Evolutionary conservation across 805 yeast genomes (phyloP), one percentile per base, ranked within the genome.

Genomic region (Wickerhamomyces ciferrii): DNA sequence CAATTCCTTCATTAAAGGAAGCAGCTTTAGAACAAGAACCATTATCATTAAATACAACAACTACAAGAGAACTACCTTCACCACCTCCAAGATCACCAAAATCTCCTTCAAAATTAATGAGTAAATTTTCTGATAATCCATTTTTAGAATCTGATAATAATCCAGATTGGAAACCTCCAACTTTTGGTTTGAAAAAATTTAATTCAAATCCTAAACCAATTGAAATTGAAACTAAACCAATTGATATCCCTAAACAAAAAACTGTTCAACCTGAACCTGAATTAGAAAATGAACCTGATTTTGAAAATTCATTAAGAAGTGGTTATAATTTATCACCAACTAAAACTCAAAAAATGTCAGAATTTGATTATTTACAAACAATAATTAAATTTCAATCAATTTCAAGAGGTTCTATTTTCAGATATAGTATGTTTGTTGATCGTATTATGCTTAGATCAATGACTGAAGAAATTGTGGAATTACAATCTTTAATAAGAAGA

Each of bases 401-500:
- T 21, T 75, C 87, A 17, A 70, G 88, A 53, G 96, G 94, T 18
- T 81, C 87, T 0, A 69, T 79, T 37, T 67, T 78, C 46, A 73
- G 96, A 44, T 86, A 83, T 59, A 66, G 68, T 19, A 69, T 82
- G 67, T 81, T 80, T 60, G 84, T 86, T 32, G 76, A 78, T 53
- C 73, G 72, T 47, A 82, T 83, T 48, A 73, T 85, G 69, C 59
- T 86, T 25, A 76, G 74, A 48, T 75, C 86, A 1, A 79, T 78
- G 53, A 72, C 72, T 7, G 75, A 73, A 13, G 78, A 76, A 20
- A 58, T 84, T 20, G 62, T 74, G 2, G 60, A 58, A 10, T 64
- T 84, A 19, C 81, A 79, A 54, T 66, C 84, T 0, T 53, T 71
- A 0, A 64, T 76, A 8, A 71, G 87, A 60, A 87, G 87, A 10